These are phyloP conservation scores for Globisporangium yorkense DNA, from an alignment of 352 stramenopile species.

Conservation along the genomic window DNA sequence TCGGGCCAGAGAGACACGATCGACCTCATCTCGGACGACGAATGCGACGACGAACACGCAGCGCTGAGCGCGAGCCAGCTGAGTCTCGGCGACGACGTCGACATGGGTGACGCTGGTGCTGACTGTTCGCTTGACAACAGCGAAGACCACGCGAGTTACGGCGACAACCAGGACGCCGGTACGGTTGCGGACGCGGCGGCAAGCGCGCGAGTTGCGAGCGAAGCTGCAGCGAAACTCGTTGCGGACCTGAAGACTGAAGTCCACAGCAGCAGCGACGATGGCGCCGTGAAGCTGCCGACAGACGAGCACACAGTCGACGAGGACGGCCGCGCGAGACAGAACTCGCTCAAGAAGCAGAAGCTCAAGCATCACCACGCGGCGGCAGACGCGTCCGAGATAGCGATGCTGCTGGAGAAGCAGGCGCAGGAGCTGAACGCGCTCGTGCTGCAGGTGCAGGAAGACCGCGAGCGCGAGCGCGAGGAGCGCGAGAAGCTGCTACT, in stretches of 20 bases:
- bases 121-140: not conserved
- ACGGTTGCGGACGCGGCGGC: not conserved
- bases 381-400: not conserved
- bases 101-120: not conserved
- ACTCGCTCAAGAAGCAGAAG: constrained; percentile 12
- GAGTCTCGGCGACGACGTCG: not conserved
- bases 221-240: not conserved
- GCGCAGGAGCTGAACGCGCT: constrained; percentile 1
- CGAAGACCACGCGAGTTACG: not conserved
- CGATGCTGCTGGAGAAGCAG: constrained; percentile 1
- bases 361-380: not conserved
- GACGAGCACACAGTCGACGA: not conserved
- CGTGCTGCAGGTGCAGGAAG: constrained; percentile 1
- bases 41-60: not conserved
- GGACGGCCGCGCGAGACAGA: not conserved
- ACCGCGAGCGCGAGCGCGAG: constrained; percentile 5
- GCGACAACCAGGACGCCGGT: not conserved
- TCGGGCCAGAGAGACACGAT: constrained; percentile 6
- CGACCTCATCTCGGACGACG: constrained; percentile 7
- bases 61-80: not conserved
- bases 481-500: constrained; percentile 1
- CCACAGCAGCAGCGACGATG: not conserved
- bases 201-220: not conserved
- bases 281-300: not conserved
- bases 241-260: not conserved